These are phyloP conservation scores for Mimosa bimucronata DNA, from an alignment of 306 rosid species.

Conservation along the genomic window DNA sequence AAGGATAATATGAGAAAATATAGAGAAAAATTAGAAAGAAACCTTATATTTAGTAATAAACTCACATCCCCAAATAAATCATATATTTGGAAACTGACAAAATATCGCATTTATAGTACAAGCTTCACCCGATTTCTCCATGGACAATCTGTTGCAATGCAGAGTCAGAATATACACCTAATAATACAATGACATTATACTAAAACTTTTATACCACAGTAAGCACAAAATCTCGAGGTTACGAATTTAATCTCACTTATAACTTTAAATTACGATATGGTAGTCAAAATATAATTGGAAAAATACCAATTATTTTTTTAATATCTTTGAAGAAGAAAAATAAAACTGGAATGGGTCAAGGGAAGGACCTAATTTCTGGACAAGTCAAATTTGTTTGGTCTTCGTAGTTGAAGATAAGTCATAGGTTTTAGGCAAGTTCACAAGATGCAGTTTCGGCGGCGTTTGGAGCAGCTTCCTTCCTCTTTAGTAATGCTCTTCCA, in stretches of 20 bases:
- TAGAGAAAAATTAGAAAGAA: too few species aligned
- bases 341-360: background rate
- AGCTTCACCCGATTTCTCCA: background rate
- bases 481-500: background rate
- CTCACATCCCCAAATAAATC: too few species aligned
- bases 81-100: too few species aligned
- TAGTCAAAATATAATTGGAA: background rate
- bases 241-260: too few species aligned
- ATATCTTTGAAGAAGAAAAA: background rate
- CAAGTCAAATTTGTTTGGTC: background rate
- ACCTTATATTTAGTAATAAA: too few species aligned
- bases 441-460: slow-evolving; percentile 15
- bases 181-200: too few species aligned
- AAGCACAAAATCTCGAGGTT: too few species aligned
- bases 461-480: slow-evolving; percentile 10
- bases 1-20: too few species aligned
- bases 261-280: background rate
- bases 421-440: background rate
- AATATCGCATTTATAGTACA: background rate
- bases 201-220: too few species aligned
- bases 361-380: background rate
- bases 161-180: too few species aligned
- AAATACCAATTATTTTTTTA: background rate
- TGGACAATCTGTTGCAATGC: background rate
- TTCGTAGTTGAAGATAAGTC: background rate